These are phyloP conservation scores for Aspergillus japonicus DNA, from an alignment of 2,329 filamentous ascomycete genomes.

Conservation along the genomic window DNA sequence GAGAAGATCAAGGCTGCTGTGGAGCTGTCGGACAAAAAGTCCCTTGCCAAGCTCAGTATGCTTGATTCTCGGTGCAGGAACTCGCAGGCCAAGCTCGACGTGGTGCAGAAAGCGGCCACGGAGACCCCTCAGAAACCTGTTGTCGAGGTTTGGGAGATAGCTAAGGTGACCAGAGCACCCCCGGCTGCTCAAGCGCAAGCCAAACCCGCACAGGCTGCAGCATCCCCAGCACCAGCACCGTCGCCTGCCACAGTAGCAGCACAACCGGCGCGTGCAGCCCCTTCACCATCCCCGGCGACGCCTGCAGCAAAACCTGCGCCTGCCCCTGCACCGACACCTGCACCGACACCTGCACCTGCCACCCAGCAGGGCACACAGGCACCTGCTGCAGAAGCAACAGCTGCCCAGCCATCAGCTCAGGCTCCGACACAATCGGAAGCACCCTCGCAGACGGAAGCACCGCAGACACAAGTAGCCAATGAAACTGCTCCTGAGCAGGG, in stretches of 20 bases:
- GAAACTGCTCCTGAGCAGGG: constrained; percentile 11
- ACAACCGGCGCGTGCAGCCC: constrained; percentile 11
- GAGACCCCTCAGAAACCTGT: constrained; percentile 84
- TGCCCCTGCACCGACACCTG: constrained; percentile 2
- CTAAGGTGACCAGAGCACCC: constrained; percentile 63
- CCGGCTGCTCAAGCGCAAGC: constrained; percentile 39
- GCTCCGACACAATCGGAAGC: constrained; percentile 17
- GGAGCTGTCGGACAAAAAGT: constrained; percentile 72
- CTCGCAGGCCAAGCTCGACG: constrained; percentile 68
- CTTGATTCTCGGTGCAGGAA: constrained; percentile 65
- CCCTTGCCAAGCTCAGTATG: constrained; percentile 73
- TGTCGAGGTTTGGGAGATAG: constrained; percentile 80
- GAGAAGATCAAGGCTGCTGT: constrained; percentile 60
- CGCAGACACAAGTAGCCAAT: constrained; percentile 21
- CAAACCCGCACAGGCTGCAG: constrained; percentile 25
- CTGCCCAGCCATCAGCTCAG: constrained; percentile 14
- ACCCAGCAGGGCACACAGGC: constrained; percentile 14
- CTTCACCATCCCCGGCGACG: constrained; percentile 13
- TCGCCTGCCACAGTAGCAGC: constrained; percentile 11
- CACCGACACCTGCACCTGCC: constrained; percentile 8
- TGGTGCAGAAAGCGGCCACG: constrained; percentile 77
- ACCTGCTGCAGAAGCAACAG: constrained; percentile 2
- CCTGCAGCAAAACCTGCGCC: constrained; percentile 3
- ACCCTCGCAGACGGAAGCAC: constrained; percentile 13
- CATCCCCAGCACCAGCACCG: constrained; percentile 17